A percentile compares a stretch with the other conserved stretches of the same genome.
These are phyloP conservation scores for Dactylellina leptospora DNA, from an alignment of 2,329 filamentous ascomycete species.

Conservation along the genomic window DNA sequence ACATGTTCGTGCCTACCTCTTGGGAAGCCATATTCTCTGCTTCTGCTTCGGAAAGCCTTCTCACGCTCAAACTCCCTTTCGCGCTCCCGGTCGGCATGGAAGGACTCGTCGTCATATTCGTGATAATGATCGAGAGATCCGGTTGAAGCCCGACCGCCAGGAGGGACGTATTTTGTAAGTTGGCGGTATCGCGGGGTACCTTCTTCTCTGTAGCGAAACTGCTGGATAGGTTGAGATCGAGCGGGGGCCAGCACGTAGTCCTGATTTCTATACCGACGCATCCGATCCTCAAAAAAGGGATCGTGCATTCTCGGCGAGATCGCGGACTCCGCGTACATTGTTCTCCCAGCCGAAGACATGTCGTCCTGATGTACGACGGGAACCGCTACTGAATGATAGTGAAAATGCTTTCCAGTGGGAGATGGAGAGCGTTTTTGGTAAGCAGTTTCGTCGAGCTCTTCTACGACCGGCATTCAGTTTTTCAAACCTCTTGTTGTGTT, in stretches of 20 bases:
- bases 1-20: constrained; percentile 51
- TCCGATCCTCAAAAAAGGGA: constrained; percentile 52
- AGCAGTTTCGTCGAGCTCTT: constrained; percentile 43
- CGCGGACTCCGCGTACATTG: constrained; percentile 47
- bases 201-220: constrained; percentile 51
- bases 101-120: constrained; percentile 47
- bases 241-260: constrained; percentile 46
- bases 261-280: constrained; percentile 48
- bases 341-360: constrained; percentile 46
- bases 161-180: constrained; percentile 38
- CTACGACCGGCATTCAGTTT: constrained; percentile 53
- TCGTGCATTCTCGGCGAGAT: constrained; percentile 47
- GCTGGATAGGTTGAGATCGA: constrained; percentile 7
- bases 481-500: constrained; percentile 25
- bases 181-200: constrained; percentile 44
- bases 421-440: constrained; percentile 27
- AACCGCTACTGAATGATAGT: constrained; percentile 42
- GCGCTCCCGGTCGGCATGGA: constrained; percentile 45
- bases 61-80: constrained; percentile 49
- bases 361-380: constrained; percentile 41
- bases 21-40: constrained; percentile 26
- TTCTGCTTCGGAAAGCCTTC: constrained; percentile 26
- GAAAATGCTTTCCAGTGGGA: constrained; percentile 39
- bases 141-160: constrained; percentile 41
- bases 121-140: constrained; percentile 45